Conservation (phyloP, 495 filamentous ascomycete species). For the Penicillium paxilli region DNA sequence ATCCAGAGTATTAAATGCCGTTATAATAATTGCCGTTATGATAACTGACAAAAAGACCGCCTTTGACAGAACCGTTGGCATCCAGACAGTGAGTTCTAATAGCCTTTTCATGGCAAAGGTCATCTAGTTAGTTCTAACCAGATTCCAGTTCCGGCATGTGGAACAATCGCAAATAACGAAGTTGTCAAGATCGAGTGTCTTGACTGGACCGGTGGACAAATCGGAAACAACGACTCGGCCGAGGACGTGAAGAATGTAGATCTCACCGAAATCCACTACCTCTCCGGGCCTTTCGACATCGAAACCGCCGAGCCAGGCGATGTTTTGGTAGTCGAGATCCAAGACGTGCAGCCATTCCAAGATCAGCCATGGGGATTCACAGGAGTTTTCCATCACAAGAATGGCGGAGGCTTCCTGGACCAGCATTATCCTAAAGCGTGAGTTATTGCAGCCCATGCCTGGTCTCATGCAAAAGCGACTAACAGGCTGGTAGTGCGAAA, state of each 20-base stretch:
- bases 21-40: neutral
- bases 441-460: no score
- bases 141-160: conserved; percentile 68
- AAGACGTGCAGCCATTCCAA: conserved; percentile 90
- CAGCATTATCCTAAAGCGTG: conserved; percentile 84
- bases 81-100: conserved; percentile 66
- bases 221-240: conserved; percentile 83
- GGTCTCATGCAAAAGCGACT: neutral
- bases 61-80: conserved; percentile 82
- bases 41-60: conserved; percentile 1
- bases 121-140: neutral
- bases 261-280: conserved; percentile 80
- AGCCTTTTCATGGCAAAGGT: neutral
- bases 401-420: conserved; percentile 91
- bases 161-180: conserved; percentile 79
- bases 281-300: conserved; percentile 89
- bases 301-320: conserved; percentile 86
- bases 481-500: conserved; percentile 59
- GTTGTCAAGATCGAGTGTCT: conserved; percentile 95
- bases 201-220: conserved; percentile 88
- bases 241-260: conserved; percentile 88
- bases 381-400: conserved; percentile 77
- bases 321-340: conserved; percentile 86
- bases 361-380: conserved; percentile 92
- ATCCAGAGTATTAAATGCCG: neutral